Conservation (phyloP, 352 stramenopile genomes). For the Phytophthora constricta region DNA sequence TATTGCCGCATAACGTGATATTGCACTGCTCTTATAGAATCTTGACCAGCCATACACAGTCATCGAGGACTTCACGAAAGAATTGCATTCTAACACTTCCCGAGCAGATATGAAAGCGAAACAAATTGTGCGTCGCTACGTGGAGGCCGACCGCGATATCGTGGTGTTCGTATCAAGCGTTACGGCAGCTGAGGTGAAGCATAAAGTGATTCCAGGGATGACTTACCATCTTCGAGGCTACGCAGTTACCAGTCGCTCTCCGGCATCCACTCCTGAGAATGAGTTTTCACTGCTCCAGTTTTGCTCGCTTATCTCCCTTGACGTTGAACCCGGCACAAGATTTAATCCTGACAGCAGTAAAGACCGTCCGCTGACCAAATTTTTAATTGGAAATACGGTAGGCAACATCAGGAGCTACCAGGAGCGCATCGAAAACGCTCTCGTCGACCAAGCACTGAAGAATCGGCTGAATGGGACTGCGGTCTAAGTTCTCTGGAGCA, state of each 20-base stretch:
- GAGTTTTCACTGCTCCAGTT: constrained; percentile 56
- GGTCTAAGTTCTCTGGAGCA: no score
- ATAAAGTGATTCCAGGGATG: constrained; percentile 29
- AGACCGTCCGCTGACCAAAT: constrained; percentile 47
- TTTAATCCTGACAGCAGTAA: constrained; percentile 26
- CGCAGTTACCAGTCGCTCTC: constrained; percentile 50
- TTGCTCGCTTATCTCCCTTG: constrained; percentile 52
- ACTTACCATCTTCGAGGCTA: constrained; percentile 29
- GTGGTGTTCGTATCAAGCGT: constrained; percentile 33
- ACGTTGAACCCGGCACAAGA: constrained; percentile 39
- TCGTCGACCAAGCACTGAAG: constrained; percentile 27
- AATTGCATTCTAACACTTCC: constrained; percentile 37
- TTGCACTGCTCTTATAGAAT: constrained; percentile 15
- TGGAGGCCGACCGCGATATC: constrained; percentile 25
- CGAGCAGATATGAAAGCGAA: constrained; percentile 33
- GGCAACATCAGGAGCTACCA: constrained; percentile 45
- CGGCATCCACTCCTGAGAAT: constrained; percentile 25
- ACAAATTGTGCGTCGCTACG: constrained; percentile 31
- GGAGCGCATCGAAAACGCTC: constrained; percentile 55
- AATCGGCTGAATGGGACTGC: background rate
- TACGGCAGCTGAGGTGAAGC: constrained; percentile 23
- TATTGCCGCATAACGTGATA: background rate
- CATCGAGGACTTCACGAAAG: constrained; percentile 36
- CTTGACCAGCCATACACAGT: constrained; percentile 35
- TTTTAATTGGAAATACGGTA: constrained; percentile 43